Base-by-base conservation (phyloP, 1,284 basidiomycete species). In the Rhodotorula sp. region DNA sequence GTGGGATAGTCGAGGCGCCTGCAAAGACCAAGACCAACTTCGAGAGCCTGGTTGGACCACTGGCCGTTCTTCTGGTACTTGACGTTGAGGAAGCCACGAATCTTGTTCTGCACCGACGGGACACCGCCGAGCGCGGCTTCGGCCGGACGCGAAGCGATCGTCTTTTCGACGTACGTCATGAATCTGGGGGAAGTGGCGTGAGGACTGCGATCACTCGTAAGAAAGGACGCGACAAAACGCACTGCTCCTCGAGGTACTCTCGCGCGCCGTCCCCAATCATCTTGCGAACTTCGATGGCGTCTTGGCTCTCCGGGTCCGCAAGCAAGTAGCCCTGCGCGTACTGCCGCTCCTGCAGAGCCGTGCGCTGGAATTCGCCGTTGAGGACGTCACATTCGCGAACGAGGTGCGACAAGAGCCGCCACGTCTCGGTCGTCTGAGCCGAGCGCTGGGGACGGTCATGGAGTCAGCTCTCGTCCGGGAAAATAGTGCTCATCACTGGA, bases 101-200 rank as follows among this genome's bases (percentile, higher is more conserved):
- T 88, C 80, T 91, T 93, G 83, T 97, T 97, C 28, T 88, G 85
- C 19, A 94, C 85, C 66, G 91, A 92, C 0, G 95, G 97, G 68
- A 94, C 89, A 47, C 95, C 95, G 43, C 97, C 97, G 5, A 98
- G 85, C 60, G 88, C 86, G 2, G 95, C 95, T 77, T 97, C 91
- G 68, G 88, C 85, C 0, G 93, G 92, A 34, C 91, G 85, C 15
- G 90, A 86, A 67, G 90, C 89, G n/a, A 98, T 86, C 0, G 90
- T 90, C 58, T 89, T 86, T 76, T 95, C 93, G 68, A 99, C 81
- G 65, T 94, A 86, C 66, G 89, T 87, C 86, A 90, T 92, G 79
- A 92, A 97, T 78, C 83, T 84, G 75, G 2, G 47, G 12, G 7
- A 1, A 1, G n/a, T 34, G 3, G 19, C 10, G 5, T 2, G 7